phyloP scores from a whole-genome alignment of 345 rosid genomes.

The Pugionium cornutum region DNA sequence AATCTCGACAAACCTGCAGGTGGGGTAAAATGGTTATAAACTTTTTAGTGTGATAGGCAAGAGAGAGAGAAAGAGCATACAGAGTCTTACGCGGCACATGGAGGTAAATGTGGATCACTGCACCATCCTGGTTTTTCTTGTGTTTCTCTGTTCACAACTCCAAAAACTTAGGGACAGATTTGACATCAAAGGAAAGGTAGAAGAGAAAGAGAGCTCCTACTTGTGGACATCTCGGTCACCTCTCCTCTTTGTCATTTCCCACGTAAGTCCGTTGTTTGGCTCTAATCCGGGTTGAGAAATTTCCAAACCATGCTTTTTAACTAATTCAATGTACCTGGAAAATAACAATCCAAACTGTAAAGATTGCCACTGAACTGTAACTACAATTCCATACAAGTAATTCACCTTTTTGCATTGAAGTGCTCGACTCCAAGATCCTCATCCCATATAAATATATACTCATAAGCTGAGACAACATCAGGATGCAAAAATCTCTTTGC shows the following conservation, averaged over 20 bases:
- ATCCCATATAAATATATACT: conserved; percentile 94
- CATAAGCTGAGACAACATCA: conserved; percentile 78
- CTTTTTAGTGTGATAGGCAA: conserved; percentile 9
- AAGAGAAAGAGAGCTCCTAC: conserved; percentile 46
- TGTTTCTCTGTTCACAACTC: conserved; percentile 55
- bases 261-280: conserved; percentile 82
- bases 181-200: not conserved
- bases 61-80: conserved; percentile 7
- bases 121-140: conserved; percentile 93
- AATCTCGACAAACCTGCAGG: conserved; percentile 90
- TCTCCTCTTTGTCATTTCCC: conserved; percentile 98
- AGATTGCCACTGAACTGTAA: conserved; percentile 13
- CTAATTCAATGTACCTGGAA: conserved; percentile 71
- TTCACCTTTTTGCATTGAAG: conserved; percentile 76
- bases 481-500: conserved; percentile 98
- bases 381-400: conserved; percentile 16
- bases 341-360: conserved; percentile 24
- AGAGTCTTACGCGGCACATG: conserved; percentile 83
- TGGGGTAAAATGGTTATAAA: conserved; percentile 16
- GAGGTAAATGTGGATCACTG: conserved; percentile 81
- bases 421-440: conserved; percentile 97
- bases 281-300: conserved; percentile 97
- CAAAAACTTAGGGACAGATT: conserved; percentile 14
- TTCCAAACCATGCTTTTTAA: conserved; percentile 87
- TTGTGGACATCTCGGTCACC: conserved; percentile 89